Evolutionary conservation across 2,329 filamentous ascomycete genomes (phyloP).

Genomic region (Xylariaceae sp.): DNA sequence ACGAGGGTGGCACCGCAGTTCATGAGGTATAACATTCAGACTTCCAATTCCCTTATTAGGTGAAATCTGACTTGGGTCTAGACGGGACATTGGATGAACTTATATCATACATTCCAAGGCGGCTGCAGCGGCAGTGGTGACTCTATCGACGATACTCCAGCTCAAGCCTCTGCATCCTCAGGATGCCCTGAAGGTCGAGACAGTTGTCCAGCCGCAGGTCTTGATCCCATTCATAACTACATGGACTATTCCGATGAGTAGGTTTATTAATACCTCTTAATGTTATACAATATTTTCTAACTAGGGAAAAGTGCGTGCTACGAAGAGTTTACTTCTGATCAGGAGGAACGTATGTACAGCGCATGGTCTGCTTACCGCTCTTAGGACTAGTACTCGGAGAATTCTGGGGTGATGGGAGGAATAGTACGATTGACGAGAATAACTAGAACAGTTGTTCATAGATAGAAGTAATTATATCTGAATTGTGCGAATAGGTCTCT

Average conservation of each 20-base stretch:
- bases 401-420: not conserved
- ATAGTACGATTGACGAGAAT: no score
- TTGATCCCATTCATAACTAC: slow-evolving; percentile 42
- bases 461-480: no score
- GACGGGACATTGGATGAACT: slow-evolving; percentile 45
- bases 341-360: slow-evolving; percentile 45
- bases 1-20: slow-evolving; percentile 41
- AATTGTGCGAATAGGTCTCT: no score
- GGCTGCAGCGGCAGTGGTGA: slow-evolving; percentile 44
- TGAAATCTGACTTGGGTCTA: slow-evolving; percentile 3
- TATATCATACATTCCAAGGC: slow-evolving; percentile 48
- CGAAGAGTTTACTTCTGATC: slow-evolving; percentile 48
- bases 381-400: slow-evolving; percentile 8
- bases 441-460: no score
- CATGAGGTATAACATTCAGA: slow-evolving; percentile 36
- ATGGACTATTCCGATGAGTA: slow-evolving; percentile 47
- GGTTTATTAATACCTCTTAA: slow-evolving; percentile 16
- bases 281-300: slow-evolving; percentile 28
- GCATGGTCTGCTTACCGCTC: slow-evolving; percentile 43
- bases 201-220: slow-evolving; percentile 35
- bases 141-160: slow-evolving; percentile 45
- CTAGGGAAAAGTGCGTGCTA: slow-evolving; percentile 43
- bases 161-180: slow-evolving; percentile 40
- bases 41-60: not conserved
- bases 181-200: slow-evolving; percentile 43